These are phyloP conservation scores for Fistulinella prunicolor DNA, from an alignment of 768 basidiomycete genomes.

Conservation along the genomic window DNA sequence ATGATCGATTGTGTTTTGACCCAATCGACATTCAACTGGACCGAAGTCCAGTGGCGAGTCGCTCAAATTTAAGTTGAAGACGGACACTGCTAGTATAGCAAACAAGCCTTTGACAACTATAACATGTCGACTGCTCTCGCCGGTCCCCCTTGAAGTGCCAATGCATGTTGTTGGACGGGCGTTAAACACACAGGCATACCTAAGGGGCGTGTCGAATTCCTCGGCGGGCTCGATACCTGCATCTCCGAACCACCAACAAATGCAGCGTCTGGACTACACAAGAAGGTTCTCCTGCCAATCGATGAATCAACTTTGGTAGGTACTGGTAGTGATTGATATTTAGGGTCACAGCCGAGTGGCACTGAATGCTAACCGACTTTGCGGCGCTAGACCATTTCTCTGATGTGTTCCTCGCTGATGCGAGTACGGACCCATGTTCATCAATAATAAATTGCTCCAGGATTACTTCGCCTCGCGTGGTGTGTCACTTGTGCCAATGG, in stretches of 20 bases:
- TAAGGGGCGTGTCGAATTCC: slow-evolving; percentile 39
- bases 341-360: too few relatives aligned
- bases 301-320: too few relatives aligned
- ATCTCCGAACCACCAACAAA: slow-evolving; percentile 44
- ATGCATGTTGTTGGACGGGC: slow-evolving; percentile 49
- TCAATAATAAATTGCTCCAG: slow-evolving; percentile 56
- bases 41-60: too few relatives aligned
- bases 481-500: slow-evolving; percentile 28
- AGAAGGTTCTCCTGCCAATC: slow-evolving; percentile 47
- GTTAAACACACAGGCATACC: slow-evolving; percentile 50
- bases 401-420: slow-evolving; percentile 58
- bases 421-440: slow-evolving; percentile 53
- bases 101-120: too few relatives aligned
- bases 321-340: too few relatives aligned
- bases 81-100: too few relatives aligned
- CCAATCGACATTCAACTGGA: too few relatives aligned
- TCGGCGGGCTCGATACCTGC: slow-evolving; percentile 53
- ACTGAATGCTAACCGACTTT: too few relatives aligned
- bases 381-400: too few relatives aligned
- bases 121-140: slow-evolving; percentile 31
- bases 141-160: slow-evolving; percentile 37
- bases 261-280: slow-evolving; percentile 19
- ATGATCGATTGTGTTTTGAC: too few relatives aligned
- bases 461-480: slow-evolving; percentile 61
- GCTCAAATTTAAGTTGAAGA: too few relatives aligned